Conservation (phyloP, 805 yeast species). For the Kluyveromyces dobzhanskii region DNA sequence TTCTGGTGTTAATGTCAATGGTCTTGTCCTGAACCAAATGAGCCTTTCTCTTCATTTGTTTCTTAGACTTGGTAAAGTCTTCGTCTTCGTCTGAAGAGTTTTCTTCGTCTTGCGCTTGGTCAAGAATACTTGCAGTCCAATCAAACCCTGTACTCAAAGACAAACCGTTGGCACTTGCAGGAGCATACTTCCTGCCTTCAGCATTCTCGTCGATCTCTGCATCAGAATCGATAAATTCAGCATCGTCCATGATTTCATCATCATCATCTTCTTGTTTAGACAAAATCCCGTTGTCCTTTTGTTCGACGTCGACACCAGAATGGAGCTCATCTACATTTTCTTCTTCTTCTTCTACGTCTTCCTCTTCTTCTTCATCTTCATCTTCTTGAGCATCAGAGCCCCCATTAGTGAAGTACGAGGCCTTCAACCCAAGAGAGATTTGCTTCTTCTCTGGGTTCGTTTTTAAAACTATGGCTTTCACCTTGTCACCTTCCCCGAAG, state of each 20-base stretch:
- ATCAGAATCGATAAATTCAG: conserved; percentile 22
- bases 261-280: conserved; percentile 21
- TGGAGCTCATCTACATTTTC: conserved; percentile 14
- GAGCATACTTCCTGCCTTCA: conserved; percentile 20
- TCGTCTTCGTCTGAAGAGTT: conserved; percentile 51
- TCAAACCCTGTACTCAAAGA: conserved; percentile 78
- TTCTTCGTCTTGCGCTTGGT: conserved; percentile 59
- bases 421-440: conserved; percentile 87
- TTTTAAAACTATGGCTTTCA: conserved; percentile 70
- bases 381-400: conserved; percentile 25
- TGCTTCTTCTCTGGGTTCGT: conserved; percentile 60
- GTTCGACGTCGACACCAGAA: conserved; percentile 29
- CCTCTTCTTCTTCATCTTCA: conserved; percentile 26
- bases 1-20: conserved; percentile 69
- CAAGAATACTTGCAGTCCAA: conserved; percentile 89
- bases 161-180: conserved; percentile 43
- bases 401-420: conserved; percentile 57
- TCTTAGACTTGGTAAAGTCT: conserved; percentile 39
- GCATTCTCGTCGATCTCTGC: conserved; percentile 31
- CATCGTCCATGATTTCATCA: conserved; percentile 24
- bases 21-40: conserved; percentile 67
- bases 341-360: conserved; percentile 11
- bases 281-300: conserved; percentile 13
- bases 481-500: conserved; percentile 85
- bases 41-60: conserved; percentile 36